These are phyloP conservation scores for Umbelopsis sp. DNA, from an alignment of 192 early-diverging fungal species.

Conservation along the genomic window DNA sequence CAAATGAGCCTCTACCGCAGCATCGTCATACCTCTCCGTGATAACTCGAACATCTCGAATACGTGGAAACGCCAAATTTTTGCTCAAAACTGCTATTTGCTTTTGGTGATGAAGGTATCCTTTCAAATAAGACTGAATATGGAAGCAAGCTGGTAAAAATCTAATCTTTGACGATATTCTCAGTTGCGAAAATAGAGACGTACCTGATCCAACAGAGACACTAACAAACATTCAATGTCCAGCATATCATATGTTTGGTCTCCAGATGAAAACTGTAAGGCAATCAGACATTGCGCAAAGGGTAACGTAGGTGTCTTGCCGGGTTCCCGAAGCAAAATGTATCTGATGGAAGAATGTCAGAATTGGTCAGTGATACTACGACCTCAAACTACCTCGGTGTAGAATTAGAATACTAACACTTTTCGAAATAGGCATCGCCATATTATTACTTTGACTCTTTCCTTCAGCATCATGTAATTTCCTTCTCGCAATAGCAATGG, in stretches of 20 bases:
- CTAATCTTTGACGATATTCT: no score
- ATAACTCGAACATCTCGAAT: slow-evolving; percentile 23
- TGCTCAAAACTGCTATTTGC: slow-evolving; percentile 44
- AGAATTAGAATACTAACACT: slow-evolving; percentile 16
- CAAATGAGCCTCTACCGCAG: slow-evolving; percentile 9
- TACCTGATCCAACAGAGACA: slow-evolving; percentile 53
- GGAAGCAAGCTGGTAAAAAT: neutral
- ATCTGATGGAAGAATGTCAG: neutral
- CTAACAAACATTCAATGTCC: slow-evolving; percentile 43
- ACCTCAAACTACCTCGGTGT: no score
- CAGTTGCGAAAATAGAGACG: neutral
- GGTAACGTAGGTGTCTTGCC: neutral
- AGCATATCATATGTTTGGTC: slow-evolving; percentile 31
- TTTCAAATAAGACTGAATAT: slow-evolving; percentile 45
- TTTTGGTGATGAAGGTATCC: slow-evolving; percentile 50
- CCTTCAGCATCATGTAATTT: slow-evolving; percentile 44
- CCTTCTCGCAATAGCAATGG: slow-evolving; percentile 37
- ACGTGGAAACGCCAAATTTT: slow-evolving; percentile 43
- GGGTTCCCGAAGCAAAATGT: neutral
- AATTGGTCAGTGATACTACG: neutral
- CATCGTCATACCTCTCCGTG: slow-evolving; percentile 31
- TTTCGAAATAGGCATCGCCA: slow-evolving; percentile 48
- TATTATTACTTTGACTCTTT: slow-evolving; percentile 41
- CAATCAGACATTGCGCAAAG: slow-evolving; percentile 32
- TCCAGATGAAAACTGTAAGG: slow-evolving; percentile 26